phyloP scores from a whole-genome alignment of 148 eudicot genomes.

The Cornus kousa region DNA sequence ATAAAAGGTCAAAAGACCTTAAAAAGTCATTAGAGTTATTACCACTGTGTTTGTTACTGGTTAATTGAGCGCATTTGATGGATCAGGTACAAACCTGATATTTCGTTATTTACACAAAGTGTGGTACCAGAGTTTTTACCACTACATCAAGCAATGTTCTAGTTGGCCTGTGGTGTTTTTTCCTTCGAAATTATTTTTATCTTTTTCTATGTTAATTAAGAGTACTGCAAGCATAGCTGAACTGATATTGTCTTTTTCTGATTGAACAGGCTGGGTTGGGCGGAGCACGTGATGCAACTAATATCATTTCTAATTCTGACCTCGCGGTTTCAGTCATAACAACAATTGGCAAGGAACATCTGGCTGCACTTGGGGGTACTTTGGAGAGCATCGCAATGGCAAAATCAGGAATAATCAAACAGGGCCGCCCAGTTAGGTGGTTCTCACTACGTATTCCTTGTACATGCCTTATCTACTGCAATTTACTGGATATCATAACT shows the following conservation, averaged over 20 bases:
- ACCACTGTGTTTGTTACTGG: too few relatives aligned
- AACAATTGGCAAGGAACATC: constrained; percentile 82
- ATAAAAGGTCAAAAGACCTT: too few relatives aligned
- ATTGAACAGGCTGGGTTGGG: constrained; percentile 82
- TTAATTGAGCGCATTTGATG: too few relatives aligned
- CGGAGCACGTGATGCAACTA: constrained; percentile 97
- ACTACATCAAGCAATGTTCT: too few relatives aligned
- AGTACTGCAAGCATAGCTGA: background rate
- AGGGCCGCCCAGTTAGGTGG: constrained; percentile 86
- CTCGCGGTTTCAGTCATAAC: constrained; percentile 84
- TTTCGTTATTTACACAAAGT: too few relatives aligned
- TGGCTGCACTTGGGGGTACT: constrained; percentile 96
- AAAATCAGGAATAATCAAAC: constrained; percentile 90
- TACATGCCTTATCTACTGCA: background rate
- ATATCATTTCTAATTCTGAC: constrained; percentile 57
- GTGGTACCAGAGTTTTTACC: too few relatives aligned
- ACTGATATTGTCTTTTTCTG: background rate
- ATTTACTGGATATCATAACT: background rate
- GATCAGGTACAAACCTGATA: too few relatives aligned
- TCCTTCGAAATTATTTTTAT: background rate
- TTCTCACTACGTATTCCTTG: constrained; percentile 29
- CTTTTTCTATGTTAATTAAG: background rate
- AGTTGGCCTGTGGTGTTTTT: background rate
- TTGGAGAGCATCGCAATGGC: constrained; percentile 91
- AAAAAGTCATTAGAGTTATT: too few relatives aligned